Percentiles rank a stretch among this genome's conserved stretches.
Evolutionary conservation across 2,329 filamentous ascomycete genomes (phyloP).

Genomic region (Curvularia spicifera): DNA sequence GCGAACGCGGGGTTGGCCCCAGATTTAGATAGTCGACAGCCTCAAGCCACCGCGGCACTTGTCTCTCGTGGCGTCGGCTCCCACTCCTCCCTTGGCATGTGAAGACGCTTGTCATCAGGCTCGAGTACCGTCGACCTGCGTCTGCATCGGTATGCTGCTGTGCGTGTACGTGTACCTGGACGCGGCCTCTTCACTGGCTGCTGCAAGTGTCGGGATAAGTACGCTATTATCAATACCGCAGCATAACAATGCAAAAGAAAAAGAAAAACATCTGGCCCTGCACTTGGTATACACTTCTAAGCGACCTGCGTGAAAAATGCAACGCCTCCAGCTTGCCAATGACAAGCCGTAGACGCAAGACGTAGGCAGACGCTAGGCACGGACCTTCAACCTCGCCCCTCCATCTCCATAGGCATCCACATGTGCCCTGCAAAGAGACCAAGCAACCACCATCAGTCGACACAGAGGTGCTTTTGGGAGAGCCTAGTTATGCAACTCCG

Average conservation of each 20-base stretch:
- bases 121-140: slow-evolving; percentile 1
- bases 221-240: not conserved
- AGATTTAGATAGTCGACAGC: not conserved
- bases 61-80: too few species aligned
- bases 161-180: not conserved
- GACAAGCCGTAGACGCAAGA: not conserved
- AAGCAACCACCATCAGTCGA: not conserved
- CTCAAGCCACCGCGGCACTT: not conserved
- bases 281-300: not conserved
- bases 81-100: slow-evolving; percentile 3
- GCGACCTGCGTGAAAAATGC: not conserved
- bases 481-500: not conserved
- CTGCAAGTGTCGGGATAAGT: not conserved
- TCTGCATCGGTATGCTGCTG: not conserved
- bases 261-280: too few species aligned
- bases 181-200: not conserved
- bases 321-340: not conserved
- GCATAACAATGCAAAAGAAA: not conserved
- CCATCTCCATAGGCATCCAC: slow-evolving; percentile 5
- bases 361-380: not conserved
- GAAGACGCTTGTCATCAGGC: slow-evolving; percentile 1
- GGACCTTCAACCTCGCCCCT: slow-evolving; percentile 2
- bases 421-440: not conserved
- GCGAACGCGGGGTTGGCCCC: slow-evolving; percentile 15
- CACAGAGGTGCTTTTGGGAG: not conserved